Percentiles rank a stretch among this genome's conserved stretches.
Evolutionary conservation across 2,329 filamentous ascomycete genomes (phyloP).

Genomic region (Eutypa lata): DNA sequence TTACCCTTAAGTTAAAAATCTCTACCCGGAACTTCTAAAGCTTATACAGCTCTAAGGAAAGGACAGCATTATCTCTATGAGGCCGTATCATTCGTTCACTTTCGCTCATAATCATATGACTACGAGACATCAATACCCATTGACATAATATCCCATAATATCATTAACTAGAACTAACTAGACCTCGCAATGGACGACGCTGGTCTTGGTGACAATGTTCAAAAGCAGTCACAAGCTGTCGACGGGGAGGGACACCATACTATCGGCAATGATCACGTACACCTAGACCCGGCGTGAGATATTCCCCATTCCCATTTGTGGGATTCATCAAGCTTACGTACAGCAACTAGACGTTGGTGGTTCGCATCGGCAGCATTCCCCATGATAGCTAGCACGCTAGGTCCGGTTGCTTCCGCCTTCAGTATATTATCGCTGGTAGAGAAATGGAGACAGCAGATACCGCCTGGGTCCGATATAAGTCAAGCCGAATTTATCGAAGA

Average conservation of each 20-base stretch:
- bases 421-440: constrained; percentile 83
- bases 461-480: constrained; percentile 43
- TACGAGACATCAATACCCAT: constrained; percentile 4
- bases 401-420: constrained; percentile 82
- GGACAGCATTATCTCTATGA: too few relatives aligned
- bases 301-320: not conserved
- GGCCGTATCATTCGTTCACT: too few relatives aligned
- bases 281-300: constrained; percentile 43
- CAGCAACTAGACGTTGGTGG: constrained; percentile 55
- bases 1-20: too few relatives aligned
- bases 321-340: not conserved
- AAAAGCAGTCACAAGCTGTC: constrained; percentile 27
- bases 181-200: constrained; percentile 38
- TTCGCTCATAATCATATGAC: too few relatives aligned
- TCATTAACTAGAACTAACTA: too few relatives aligned
- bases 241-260: constrained; percentile 25
- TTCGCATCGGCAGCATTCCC: constrained; percentile 65
- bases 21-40: too few relatives aligned
- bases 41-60: too few relatives aligned
- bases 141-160: too few relatives aligned
- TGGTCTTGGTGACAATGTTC: constrained; percentile 34
- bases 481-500: constrained; percentile 57
- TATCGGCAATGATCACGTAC: constrained; percentile 36
- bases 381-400: constrained; percentile 78
- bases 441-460: constrained; percentile 66